Conservation (phyloP, 2,329 filamentous ascomycete genomes). For the Ceratocystis albifundus region DNA sequence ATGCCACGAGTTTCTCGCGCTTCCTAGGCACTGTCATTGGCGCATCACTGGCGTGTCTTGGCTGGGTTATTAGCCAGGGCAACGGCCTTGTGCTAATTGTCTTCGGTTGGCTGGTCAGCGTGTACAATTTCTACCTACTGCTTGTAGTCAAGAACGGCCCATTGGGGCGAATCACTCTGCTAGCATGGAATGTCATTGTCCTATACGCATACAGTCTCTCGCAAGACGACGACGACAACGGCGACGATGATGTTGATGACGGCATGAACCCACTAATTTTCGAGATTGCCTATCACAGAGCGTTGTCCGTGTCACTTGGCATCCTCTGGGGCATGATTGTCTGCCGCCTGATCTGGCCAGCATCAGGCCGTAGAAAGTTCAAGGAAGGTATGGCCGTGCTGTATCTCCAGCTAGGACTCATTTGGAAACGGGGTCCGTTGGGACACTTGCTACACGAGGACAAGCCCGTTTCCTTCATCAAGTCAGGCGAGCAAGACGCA, state of each 20-base stretch:
- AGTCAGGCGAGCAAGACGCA: constrained; percentile 73
- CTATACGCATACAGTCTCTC: constrained; percentile 88
- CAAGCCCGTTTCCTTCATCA: constrained; percentile 59
- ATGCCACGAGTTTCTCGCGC: constrained; percentile 78
- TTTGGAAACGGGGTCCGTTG: constrained; percentile 90
- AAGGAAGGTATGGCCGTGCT: constrained; percentile 82
- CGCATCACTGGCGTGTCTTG: constrained; percentile 58
- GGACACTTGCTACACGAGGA: constrained; percentile 55
- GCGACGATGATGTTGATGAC: constrained; percentile 81
- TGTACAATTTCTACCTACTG: constrained; percentile 83
- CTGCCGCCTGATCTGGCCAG: constrained; percentile 84
- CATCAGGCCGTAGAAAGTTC: constrained; percentile 77
- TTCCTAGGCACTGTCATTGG: constrained; percentile 80
- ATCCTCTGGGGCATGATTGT: constrained; percentile 88
- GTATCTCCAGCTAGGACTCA: constrained; percentile 86
- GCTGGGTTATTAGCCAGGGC: constrained; percentile 66
- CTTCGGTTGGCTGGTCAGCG: constrained; percentile 68
- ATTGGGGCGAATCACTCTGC: constrained; percentile 82
- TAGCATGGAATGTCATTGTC: constrained; percentile 91
- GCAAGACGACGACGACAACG: constrained; percentile 64
- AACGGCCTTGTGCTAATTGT: constrained; percentile 66
- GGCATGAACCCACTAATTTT: constrained; percentile 72
- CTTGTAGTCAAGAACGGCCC: constrained; percentile 73
- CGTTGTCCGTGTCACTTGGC: constrained; percentile 73
- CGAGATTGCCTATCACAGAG: constrained; percentile 78